Conservation (phyloP, 257 asterid species). For the Nicotiana paniculata region DNA sequence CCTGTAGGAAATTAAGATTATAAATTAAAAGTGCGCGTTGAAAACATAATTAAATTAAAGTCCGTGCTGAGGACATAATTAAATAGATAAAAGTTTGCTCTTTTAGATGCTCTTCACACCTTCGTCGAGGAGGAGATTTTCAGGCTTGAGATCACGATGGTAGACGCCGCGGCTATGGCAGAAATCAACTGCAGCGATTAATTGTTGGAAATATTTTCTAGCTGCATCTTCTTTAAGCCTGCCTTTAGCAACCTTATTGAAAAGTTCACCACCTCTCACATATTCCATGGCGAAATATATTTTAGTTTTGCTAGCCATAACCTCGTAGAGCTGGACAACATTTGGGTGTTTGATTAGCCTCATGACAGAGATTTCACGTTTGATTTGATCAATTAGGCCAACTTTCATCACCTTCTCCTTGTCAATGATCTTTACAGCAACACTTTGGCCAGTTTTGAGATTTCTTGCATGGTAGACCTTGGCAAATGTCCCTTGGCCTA, state of each 20-base stretch:
- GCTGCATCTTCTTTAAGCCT: slow-evolving; percentile 76
- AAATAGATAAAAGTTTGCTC: background rate
- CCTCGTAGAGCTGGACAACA: slow-evolving; percentile 77
- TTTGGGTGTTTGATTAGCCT: slow-evolving; percentile 66
- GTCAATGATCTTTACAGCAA: slow-evolving; percentile 69
- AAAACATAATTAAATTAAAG: background rate
- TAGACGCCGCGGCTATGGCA: slow-evolving; percentile 88
- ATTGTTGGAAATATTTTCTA: slow-evolving; percentile 67
- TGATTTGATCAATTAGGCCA: slow-evolving; percentile 73
- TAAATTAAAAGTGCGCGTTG: background rate
- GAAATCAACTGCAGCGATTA: slow-evolving; percentile 76
- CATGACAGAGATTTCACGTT: slow-evolving; percentile 83
- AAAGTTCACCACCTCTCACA: slow-evolving; percentile 82
- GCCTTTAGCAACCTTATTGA: slow-evolving; percentile 75
- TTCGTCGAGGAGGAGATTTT: slow-evolving; percentile 81
- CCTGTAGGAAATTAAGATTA: background rate
- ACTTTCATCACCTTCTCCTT: slow-evolving; percentile 57
- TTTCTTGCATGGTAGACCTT: slow-evolving; percentile 72
- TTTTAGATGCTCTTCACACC: background rate
- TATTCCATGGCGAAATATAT: slow-evolving; percentile 79
- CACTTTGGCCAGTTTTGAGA: slow-evolving; percentile 48
- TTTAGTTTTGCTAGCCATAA: slow-evolving; percentile 75
- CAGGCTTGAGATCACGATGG: slow-evolving; percentile 91
- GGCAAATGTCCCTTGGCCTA: slow-evolving; percentile 90
- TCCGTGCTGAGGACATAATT: background rate